These are phyloP conservation scores for Cercospora sp. DNA, from an alignment of 2,329 filamentous ascomycete species.

Conservation along the genomic window DNA sequence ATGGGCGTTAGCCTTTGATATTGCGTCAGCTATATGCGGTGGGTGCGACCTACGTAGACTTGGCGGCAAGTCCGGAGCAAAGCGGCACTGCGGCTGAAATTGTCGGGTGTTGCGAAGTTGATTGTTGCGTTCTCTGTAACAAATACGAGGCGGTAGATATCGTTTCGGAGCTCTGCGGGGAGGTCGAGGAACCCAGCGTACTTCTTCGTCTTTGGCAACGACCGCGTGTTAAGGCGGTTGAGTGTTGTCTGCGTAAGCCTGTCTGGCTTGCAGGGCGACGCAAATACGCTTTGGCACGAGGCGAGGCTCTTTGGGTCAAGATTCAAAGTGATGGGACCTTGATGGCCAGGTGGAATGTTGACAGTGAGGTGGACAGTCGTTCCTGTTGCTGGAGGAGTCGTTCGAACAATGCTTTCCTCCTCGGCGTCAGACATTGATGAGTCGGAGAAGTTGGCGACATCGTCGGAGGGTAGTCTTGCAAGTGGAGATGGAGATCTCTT, in stretches of 20 bases:
- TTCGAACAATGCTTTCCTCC: not conserved
- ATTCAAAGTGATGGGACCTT: conserved; percentile 48
- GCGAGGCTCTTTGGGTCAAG: conserved; percentile 37
- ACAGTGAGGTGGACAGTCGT: conserved; percentile 45
- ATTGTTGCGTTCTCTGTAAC: conserved; percentile 36
- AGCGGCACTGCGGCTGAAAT: conserved; percentile 46
- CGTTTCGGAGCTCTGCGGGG: conserved; percentile 49
- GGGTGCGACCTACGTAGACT: conserved; percentile 35
- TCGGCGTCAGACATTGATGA: conserved; percentile 19
- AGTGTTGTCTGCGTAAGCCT: conserved; percentile 21
- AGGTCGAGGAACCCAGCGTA: conserved; percentile 37
- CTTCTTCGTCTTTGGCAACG: conserved; percentile 23
- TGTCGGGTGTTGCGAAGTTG: conserved; percentile 39
- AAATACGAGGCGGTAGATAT: conserved; percentile 49
- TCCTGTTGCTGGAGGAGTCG: conserved; percentile 1
- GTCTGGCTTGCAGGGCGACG: conserved; percentile 15
- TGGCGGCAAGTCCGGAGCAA: conserved; percentile 50
- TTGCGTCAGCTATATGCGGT: not conserved
- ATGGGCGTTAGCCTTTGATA: conserved; percentile 24
- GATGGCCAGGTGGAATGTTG: conserved; percentile 48
- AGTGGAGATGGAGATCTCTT: conserved; percentile 36
- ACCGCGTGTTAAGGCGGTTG: conserved; percentile 25
- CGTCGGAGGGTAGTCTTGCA: conserved; percentile 24
- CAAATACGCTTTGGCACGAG: not conserved
- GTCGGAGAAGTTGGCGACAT: conserved; percentile 23